Evolutionary conservation across 75 land plant genomes (phyloP).

Genomic region (Isoetes taiwanensis): DNA sequence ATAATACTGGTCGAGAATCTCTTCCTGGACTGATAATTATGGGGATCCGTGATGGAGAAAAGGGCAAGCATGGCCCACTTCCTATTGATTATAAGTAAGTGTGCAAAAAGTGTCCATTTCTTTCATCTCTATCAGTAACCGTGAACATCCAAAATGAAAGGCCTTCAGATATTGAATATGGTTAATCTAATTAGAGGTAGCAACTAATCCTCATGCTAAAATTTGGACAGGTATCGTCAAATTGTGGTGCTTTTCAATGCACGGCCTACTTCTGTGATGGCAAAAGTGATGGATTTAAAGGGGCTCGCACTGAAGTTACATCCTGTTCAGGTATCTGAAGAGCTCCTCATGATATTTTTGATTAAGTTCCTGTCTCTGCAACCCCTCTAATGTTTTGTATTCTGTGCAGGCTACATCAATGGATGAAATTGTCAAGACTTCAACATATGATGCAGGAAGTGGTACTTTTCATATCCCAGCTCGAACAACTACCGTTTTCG

Average conservation of each 20-base stretch:
- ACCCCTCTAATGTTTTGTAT: too few species aligned
- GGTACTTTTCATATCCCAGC: slow-evolving; percentile 56
- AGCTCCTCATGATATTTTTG: too few species aligned
- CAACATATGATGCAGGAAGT: slow-evolving; percentile 32
- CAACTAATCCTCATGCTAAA: too few species aligned
- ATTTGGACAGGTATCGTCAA: slow-evolving; percentile 49
- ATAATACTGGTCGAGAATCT: slow-evolving; percentile 50
- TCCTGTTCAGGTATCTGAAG: slow-evolving; percentile 54
- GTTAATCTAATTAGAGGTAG: too few species aligned
- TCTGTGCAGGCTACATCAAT: slow-evolving; percentile 43
- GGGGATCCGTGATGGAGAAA: slow-evolving; percentile 78
- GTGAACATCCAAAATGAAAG: too few species aligned
- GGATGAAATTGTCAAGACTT: slow-evolving; percentile 50
- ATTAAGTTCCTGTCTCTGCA: too few species aligned
- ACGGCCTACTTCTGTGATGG: slow-evolving; percentile 28
- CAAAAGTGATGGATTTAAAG: slow-evolving; percentile 18
- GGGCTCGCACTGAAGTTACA: slow-evolving; percentile 34
- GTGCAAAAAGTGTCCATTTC: too few species aligned
- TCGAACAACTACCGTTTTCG: slow-evolving; percentile 83
- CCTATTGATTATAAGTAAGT: slow-evolving; percentile 70
- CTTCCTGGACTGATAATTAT: slow-evolving; percentile 69
- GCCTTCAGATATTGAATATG: too few species aligned
- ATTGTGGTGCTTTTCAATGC: slow-evolving; percentile 66
- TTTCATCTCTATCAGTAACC: too few species aligned
- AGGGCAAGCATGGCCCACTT: slow-evolving; percentile 46